Evolutionary conservation across 108 stramenopile genomes (phyloP), one percentile per base, ranked within the genome.

Genomic region (Stephanodiscus minutulus): DNA sequence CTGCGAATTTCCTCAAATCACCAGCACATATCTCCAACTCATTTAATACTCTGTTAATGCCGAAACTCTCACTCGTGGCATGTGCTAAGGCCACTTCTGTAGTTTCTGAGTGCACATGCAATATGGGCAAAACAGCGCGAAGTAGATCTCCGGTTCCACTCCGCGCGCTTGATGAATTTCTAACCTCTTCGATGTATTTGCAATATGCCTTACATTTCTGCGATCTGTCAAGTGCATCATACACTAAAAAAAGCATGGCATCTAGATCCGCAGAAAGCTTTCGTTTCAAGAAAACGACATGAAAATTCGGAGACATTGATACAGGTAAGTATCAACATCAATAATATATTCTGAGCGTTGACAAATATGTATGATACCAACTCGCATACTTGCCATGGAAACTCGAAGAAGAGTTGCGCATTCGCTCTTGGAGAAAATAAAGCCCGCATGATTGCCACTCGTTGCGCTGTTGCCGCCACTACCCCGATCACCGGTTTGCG

Each of bases 351-450:
- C 46, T 3, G 29, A 12, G 31, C 28, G 29, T 29, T 11, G 29
- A 56, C 31, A 11, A 5, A 56, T 29, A 29, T 56, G 13, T 15
- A 12, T 12, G 15, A 15, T 3, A 17, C 13, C 2, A 41, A 41
- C 8, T 25, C 54, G 2, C 54, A 5, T 43, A 31, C 41, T 64
- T 33, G 28, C 64, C 70, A 79, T 72, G 7, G 70, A 63, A 2
- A 79, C 78, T 20, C 71, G 65, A 47, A 79, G 53, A 5, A 79
- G 69, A n/a, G 78, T 67, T 7, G 78, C 54, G 21, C 72, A 61
- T 61, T 79, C 78, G 53, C 78, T 72, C 24, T 70, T 64, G 13
- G 78, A 79, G 52, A 79, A 79, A 7, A 79, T 31, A 39, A 44
- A 72, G 12, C 39, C 68, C 36, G 31, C n/a, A 31, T 72, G 65